Base-by-base conservation (phyloP, 129 eudicot genomes). In the Centaurea solstitialis region DNA sequence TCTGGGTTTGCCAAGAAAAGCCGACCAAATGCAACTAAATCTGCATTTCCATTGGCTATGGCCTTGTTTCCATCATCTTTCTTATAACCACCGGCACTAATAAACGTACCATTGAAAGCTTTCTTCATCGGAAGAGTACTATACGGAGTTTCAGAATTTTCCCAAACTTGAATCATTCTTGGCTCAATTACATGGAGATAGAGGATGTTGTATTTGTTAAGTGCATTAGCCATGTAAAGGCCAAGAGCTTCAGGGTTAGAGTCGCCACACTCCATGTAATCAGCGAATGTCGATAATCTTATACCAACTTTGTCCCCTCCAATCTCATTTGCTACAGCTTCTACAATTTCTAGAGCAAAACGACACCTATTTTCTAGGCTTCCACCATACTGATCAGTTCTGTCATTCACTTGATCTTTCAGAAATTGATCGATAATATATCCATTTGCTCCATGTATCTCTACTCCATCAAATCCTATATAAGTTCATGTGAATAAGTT, bases 381-480 rank as follows among this genome's bases (percentile, higher is more conserved):
- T 13, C 91, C 90, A 0, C 93, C 97, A 6, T 91, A 87, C 30
- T 87, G 18, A 41, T 89, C 90, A 0, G 90, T 84, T 74, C 92
- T 79, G 13, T 89, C 89, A 33, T 89, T 89, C 13, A 83, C 87
- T 8, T 81, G 81, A 23, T 89, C 93, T 73, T 91, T 91, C 68
- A 89, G 4, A 72, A 91, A 89, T 18, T 89, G 90, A 35, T 91
- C 91, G 0, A 91, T 87, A 47, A 91, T 65, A 87, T 73, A 91
- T 22, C 93, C 97, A 6, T 85, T 83, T 73, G 92, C 93, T 24
- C 87, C 91, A 24, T 89, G 91, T 41, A 91, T 82, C 73, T 91
- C 93, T 35, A 91, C 85, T 38, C 97, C 92, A 28, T 91, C 93
- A 24, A 91, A 91, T 23, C 96, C 92, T 85, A 61, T 33, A 15